phyloP scores from a whole-genome alignment of 2,329 filamentous ascomycete species.

The Hypoxylon sp. region DNA sequence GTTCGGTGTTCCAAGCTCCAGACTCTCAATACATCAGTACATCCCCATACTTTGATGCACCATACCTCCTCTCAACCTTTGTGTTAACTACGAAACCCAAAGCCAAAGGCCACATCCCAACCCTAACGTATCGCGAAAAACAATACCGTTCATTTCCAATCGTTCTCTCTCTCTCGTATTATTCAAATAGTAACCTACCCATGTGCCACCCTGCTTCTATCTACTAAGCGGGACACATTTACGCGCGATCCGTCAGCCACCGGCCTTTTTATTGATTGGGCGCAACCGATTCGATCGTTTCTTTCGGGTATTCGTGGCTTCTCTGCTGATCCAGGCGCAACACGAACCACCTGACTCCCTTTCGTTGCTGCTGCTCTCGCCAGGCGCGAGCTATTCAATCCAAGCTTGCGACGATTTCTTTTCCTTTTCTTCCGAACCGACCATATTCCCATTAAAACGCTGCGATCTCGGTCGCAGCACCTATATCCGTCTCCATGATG shows the following conservation, averaged over 20 bases:
- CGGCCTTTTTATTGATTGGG: constrained; percentile 38
- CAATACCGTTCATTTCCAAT: constrained; percentile 27
- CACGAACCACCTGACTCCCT: constrained; percentile 37
- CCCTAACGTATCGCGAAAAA: constrained; percentile 21
- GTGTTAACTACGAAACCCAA: constrained; percentile 28
- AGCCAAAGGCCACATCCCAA: constrained; percentile 12
- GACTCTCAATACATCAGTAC: constrained; percentile 20
- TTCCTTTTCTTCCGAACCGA: constrained; percentile 16
- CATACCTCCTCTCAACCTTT: constrained; percentile 9
- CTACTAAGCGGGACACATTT: constrained; percentile 39
- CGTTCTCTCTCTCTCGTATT: constrained; percentile 17
- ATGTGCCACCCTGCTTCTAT: constrained; percentile 21
- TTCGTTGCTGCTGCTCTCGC: constrained; percentile 47
- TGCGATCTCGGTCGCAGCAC: constrained; percentile 36
- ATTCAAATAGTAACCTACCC: constrained; percentile 14
- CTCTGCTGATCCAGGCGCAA: constrained; percentile 48
- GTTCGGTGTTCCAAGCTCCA: constrained; percentile 13
- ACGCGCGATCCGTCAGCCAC: constrained; percentile 40
- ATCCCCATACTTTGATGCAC: not conserved
- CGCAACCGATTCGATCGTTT: constrained; percentile 45
- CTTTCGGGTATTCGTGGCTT: constrained; percentile 50
- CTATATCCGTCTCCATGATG: constrained; percentile 52
- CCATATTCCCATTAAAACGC: constrained; percentile 10
- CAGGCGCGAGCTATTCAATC: constrained; percentile 50
- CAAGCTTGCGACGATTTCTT: constrained; percentile 30